phyloP scores from a whole-genome alignment of 768 basidiomycete genomes.

The Calocybe cyanea region DNA sequence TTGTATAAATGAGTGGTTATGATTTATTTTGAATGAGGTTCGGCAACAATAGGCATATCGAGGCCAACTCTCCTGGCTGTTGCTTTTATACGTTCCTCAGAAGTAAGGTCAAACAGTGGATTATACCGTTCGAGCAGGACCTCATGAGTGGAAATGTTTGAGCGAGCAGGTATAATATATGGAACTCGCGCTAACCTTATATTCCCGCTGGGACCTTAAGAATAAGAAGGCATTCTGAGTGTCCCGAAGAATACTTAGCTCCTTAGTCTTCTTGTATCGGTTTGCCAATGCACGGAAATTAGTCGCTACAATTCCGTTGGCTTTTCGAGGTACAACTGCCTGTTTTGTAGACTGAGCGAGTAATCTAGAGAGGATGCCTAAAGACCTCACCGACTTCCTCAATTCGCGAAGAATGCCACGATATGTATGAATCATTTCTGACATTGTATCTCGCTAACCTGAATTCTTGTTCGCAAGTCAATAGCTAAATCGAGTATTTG shows the following conservation, averaged over 20 bases:
- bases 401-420: slow-evolving; percentile 54
- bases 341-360: slow-evolving; percentile 12
- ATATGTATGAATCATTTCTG: slow-evolving; percentile 29
- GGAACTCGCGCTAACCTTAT: slow-evolving; percentile 55
- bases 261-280: slow-evolving; percentile 26
- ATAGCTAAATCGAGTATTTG: too few species aligned
- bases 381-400: slow-evolving; percentile 41
- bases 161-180: background rate
- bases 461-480: too few species aligned
- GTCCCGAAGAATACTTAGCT: slow-evolving; percentile 35
- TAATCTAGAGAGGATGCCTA: background rate
- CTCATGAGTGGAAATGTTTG: slow-evolving; percentile 33
- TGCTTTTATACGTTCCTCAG: slow-evolving; percentile 76
- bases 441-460: slow-evolving; percentile 18
- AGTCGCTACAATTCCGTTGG: slow-evolving; percentile 39
- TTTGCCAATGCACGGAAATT: slow-evolving; percentile 57
- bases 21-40: slow-evolving; percentile 18
- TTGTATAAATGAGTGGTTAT: too few species aligned
- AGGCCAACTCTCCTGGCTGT: slow-evolving; percentile 87
- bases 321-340: slow-evolving; percentile 31
- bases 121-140: slow-evolving; percentile 83
- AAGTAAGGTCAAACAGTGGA: slow-evolving; percentile 74
- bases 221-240: slow-evolving; percentile 63
- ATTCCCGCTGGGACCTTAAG: slow-evolving; percentile 65
- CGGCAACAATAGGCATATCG: slow-evolving; percentile 63